Conservation (phyloP, 148 eudicot species). For the Cornus kousa region DNA sequence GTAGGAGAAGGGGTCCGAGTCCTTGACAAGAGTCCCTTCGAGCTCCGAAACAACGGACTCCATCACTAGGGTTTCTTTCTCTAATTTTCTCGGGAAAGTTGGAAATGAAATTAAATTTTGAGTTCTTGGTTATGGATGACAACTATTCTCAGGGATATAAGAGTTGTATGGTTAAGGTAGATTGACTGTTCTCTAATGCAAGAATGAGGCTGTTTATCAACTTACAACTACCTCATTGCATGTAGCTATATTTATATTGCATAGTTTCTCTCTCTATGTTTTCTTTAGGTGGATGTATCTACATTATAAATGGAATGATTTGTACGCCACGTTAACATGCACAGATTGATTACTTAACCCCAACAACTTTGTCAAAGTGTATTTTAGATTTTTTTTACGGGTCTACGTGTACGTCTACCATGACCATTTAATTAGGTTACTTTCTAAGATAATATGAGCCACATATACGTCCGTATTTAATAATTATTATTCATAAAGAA, state of each 20-base stretch:
- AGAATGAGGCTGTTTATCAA: constrained; percentile 49
- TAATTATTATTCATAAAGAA: neutral
- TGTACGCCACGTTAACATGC: constrained; percentile 40
- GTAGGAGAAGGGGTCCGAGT: constrained; percentile 51
- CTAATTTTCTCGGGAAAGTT: neutral
- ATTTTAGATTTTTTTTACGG: neutral
- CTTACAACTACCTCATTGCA: constrained; percentile 40
- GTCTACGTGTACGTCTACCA: neutral
- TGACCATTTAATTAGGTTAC: neutral
- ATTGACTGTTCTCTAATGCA: constrained; percentile 23
- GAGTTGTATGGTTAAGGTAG: constrained; percentile 26
- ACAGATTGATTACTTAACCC: constrained; percentile 50
- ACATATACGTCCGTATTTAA: too few species aligned
- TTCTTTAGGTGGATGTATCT: constrained; percentile 18
- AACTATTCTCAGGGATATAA: neutral
- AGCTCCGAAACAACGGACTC: constrained; percentile 61
- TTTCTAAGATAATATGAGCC: neutral
- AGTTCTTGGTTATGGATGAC: neutral
- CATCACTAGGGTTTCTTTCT: constrained; percentile 7
- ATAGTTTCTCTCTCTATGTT: constrained; percentile 10
- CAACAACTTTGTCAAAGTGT: constrained; percentile 33
- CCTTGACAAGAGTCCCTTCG: constrained; percentile 47
- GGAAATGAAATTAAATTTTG: constrained; percentile 10
- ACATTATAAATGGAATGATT: constrained; percentile 11
- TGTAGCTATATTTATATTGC: constrained; percentile 11